Evolutionary conservation across 2,329 filamentous ascomycete genomes (phyloP).

Genomic region (Chrysosporium keratinophilum): DNA sequence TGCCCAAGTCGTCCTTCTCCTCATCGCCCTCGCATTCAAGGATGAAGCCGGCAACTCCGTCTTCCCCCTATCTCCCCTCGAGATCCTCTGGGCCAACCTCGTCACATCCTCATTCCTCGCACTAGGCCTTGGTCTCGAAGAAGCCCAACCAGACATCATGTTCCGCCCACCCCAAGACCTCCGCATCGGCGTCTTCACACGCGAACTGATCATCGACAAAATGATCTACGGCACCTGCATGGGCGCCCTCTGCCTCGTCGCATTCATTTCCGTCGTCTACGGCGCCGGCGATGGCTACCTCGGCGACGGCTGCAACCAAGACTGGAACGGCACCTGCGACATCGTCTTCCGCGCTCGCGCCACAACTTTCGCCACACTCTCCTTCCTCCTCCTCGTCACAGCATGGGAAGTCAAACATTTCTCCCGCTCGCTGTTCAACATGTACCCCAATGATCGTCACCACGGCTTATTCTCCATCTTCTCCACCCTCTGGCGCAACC

Average conservation of each 20-base stretch:
- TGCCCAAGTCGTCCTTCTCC: conserved; percentile 68
- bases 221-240: conserved; percentile 39
- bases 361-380: conserved; percentile 62
- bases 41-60: conserved; percentile 61
- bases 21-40: conserved; percentile 71
- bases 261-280: conserved; percentile 33
- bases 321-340: conserved; percentile 40
- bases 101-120: conserved; percentile 77
- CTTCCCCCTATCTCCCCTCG: conserved; percentile 72
- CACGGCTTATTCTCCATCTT: conserved; percentile 56
- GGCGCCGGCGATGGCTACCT: conserved; percentile 36
- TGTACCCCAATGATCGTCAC: conserved; percentile 40
- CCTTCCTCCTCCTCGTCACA: conserved; percentile 63
- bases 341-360: conserved; percentile 58
- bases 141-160: conserved; percentile 66
- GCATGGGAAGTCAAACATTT: conserved; percentile 71
- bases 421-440: conserved; percentile 61
- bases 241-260: conserved; percentile 34
- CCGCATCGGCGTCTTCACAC: conserved; percentile 33
- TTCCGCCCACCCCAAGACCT: conserved; percentile 62
- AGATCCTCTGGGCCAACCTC: conserved; percentile 90
- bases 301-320: conserved; percentile 46
- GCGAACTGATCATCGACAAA: conserved; percentile 33
- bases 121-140: conserved; percentile 73
- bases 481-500: conserved; percentile 56